These are phyloP conservation scores for Groenewaldozyma auringiensis DNA, from an alignment of 1,139 yeast genomes.

Conservation along the genomic window DNA sequence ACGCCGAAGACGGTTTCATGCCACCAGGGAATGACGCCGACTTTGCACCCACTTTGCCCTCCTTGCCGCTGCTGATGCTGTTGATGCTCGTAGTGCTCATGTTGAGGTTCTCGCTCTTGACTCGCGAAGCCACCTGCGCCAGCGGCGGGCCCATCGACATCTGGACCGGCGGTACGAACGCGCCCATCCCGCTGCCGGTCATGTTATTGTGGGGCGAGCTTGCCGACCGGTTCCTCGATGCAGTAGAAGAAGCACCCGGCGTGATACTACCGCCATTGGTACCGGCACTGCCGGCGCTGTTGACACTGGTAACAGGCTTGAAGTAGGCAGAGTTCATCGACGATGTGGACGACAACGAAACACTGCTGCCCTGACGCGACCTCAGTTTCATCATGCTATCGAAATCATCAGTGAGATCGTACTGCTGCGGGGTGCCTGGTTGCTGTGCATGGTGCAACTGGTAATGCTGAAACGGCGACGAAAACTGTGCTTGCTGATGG, in stretches of 20 bases:
- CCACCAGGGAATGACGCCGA: constrained; percentile 6
- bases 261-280: constrained; percentile 3
- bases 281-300: not conserved
- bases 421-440: not conserved
- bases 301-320: not conserved
- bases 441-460: constrained; percentile 2
- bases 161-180: not conserved
- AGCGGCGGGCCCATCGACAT: not conserved
- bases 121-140: constrained; percentile 13
- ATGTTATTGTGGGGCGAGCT: constrained; percentile 11
- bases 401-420: constrained; percentile 6
- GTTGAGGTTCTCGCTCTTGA: constrained; percentile 19
- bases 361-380: constrained; percentile 12
- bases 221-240: constrained; percentile 19
- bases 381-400: constrained; percentile 8
- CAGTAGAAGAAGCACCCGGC: constrained; percentile 7
- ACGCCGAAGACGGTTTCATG: not conserved
- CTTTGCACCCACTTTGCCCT: constrained; percentile 3
- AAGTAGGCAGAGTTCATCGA: not conserved
- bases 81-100: constrained; percentile 3
- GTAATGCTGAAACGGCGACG: not conserved
- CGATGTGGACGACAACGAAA: constrained; percentile 4
- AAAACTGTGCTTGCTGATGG: not conserved
- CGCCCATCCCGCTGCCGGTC: not conserved
- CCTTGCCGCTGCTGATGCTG: constrained; percentile 4